These are phyloP conservation scores for Monosporozyma servazzii DNA, from an alignment of 805 yeast species.

Conservation along the genomic window DNA sequence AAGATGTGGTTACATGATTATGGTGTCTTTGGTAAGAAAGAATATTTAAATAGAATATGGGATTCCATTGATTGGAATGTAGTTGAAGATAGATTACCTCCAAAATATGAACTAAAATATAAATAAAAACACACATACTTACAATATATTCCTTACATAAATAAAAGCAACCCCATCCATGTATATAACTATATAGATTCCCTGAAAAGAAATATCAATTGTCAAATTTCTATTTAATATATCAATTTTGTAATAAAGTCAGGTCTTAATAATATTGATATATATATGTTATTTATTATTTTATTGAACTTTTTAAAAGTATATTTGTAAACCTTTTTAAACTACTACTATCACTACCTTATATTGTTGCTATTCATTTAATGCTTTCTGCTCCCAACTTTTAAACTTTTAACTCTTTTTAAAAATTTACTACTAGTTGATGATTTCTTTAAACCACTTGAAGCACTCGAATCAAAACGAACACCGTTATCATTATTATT, in stretches of 20 bases:
- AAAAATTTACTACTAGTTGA: constrained; percentile 49
- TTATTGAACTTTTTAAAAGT: neutral
- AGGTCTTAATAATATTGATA: neutral
- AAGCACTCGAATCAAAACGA: constrained; percentile 15
- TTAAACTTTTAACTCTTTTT: constrained; percentile 82
- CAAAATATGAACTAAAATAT: constrained; percentile 1
- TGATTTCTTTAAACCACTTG: constrained; percentile 17
- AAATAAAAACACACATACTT: neutral
- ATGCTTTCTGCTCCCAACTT: constrained; percentile 42
- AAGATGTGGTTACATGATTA: constrained; percentile 63
- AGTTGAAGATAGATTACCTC: constrained; percentile 40
- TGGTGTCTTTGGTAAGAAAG: constrained; percentile 65
- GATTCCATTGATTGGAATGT: constrained; percentile 64
- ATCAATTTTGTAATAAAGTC: neutral
- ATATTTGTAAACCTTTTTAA: neutral
- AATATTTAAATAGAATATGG: constrained; percentile 59
- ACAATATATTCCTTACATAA: neutral
- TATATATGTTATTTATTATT: neutral
- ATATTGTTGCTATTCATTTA: neutral
- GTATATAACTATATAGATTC: neutral
- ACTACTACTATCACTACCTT: too few species aligned
- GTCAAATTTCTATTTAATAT: neutral
- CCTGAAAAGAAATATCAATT: neutral
- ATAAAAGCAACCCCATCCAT: neutral
- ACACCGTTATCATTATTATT: constrained; percentile 9